Conservation (phyloP, 176 grass and related monocot species). For the Carex littledalei region DNA sequence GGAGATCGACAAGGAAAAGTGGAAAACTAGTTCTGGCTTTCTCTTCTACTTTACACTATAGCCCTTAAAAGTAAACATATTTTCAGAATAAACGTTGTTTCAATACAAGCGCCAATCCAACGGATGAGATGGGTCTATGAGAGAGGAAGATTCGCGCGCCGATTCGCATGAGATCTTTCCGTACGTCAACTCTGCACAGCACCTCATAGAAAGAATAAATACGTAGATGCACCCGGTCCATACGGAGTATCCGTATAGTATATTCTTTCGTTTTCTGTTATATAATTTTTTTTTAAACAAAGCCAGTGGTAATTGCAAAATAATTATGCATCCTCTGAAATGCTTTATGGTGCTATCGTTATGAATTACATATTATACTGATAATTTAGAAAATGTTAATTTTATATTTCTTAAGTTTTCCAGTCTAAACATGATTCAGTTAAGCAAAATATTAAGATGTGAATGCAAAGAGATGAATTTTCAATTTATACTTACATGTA, state of each 20-base stretch:
- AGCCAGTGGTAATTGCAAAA: too few relatives aligned
- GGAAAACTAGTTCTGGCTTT: neutral
- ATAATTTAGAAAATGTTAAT: neutral
- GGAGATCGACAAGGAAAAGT: neutral
- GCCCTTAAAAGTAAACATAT: neutral
- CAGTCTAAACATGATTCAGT: too few relatives aligned
- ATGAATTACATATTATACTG: too few relatives aligned
- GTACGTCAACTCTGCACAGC: neutral
- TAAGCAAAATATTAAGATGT: neutral
- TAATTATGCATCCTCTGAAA: too few relatives aligned
- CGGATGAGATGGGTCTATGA: too few relatives aligned
- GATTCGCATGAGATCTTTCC: neutral
- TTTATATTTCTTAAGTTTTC: neutral
- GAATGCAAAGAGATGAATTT: neutral
- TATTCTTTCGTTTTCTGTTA: neutral
- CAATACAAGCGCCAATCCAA: too few relatives aligned
- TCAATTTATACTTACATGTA: neutral
- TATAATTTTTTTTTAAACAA: neutral
- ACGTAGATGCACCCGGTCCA: neutral
- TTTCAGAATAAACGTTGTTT: neutral
- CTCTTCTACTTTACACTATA: neutral
- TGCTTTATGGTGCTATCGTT: too few relatives aligned
- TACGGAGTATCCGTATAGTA: too few relatives aligned
- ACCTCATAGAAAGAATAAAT: neutral
- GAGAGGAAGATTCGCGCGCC: too few relatives aligned